Evolutionary conservation across 2,329 filamentous ascomycete species (phyloP), one percentile per base, ranked within the genome.

Genomic region (Alternaria sp.): DNA sequence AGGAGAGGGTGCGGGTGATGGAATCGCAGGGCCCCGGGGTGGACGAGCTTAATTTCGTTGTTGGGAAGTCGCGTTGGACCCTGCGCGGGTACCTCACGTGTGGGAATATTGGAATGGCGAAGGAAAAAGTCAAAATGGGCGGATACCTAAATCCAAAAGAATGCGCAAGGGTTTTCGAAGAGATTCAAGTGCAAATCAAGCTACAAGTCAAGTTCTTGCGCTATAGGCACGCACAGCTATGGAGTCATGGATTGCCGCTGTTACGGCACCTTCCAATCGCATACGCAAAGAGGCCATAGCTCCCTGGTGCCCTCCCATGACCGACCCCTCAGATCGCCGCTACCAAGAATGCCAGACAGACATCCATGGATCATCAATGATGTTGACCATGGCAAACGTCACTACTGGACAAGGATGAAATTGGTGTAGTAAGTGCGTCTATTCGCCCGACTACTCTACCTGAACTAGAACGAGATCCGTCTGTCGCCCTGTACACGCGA

Each of bases 1-100:
- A 62, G 58, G 47, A 69, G 64, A 58, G 47, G 63, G 60, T 63
- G 69, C 64, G 57, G 71, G 65, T 66, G 71, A 78, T 77, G 74
- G 66, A 57, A 66, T 70, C 55, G 49, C 60, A 54, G 43, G 50
- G 69, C 71, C 75, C 67, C 70, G 75, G 74, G 63, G 60, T 61
- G 51, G 46, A 64, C 60, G 61, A 68, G 65, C 53, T 63, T 64
- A 71, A 66, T 61, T 63, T 63, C 50, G 54, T 30, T 46, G 58
- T 65, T 66, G 60, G 58, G 63, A 58, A 47, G 54, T 63, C 63
- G 61, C 65, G 63, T 62, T 63, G 61, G 53, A 60, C 60, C 53
- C 43, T 57, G 60, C 55, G 61, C 61, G 57, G 57, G 51, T 43
- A 63, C 61, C 61, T 63, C 61, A 63, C 61, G 61, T 63, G 61